A percentile compares a stretch with the other conserved stretches of the same genome.
These are phyloP conservation scores for Penicillium crystallinum DNA, from an alignment of 495 filamentous ascomycete genomes.

Conservation along the genomic window DNA sequence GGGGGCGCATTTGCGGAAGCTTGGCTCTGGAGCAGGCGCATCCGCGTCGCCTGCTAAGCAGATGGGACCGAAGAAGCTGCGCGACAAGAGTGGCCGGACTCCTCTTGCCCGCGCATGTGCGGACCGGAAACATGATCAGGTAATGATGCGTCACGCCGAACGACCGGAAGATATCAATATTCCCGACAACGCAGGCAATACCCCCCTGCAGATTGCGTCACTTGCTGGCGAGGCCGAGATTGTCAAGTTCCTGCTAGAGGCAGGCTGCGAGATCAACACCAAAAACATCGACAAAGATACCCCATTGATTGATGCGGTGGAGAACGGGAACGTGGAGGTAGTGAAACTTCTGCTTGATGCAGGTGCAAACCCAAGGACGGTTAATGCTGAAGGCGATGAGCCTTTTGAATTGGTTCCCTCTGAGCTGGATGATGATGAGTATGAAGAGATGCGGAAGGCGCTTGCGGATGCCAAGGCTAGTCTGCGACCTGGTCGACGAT, in stretches of 20 bases:
- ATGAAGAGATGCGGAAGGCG: constrained; percentile 48
- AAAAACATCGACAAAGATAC: constrained; percentile 86
- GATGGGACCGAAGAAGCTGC: constrained; percentile 71
- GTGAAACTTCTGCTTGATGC: constrained; percentile 78
- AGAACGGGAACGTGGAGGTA: constrained; percentile 89
- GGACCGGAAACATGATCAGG: constrained; percentile 65
- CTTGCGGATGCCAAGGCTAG: constrained; percentile 45
- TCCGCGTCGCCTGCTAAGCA: constrained; percentile 60
- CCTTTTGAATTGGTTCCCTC: constrained; percentile 76
- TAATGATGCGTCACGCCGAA: constrained; percentile 62
- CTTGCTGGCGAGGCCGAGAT: constrained; percentile 77
- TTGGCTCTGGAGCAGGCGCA: constrained; percentile 53
- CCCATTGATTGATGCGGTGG: constrained; percentile 89
- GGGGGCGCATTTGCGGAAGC: constrained; percentile 59
- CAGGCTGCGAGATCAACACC: constrained; percentile 75
- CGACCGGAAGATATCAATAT: constrained; percentile 82
- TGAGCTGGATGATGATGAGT: constrained; percentile 67
- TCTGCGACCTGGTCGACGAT: constrained; percentile 49
- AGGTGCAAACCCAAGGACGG: constrained; percentile 81
- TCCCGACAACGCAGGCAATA: constrained; percentile 89
- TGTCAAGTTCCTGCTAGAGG: constrained; percentile 63
- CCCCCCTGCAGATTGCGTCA: constrained; percentile 85
- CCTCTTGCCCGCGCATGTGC: constrained; percentile 79
- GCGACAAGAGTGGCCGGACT: constrained; percentile 81
- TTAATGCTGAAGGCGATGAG: constrained; percentile 81